Conservation (phyloP, 495 filamentous ascomycete species). For the Neurospora sp. region DNA sequence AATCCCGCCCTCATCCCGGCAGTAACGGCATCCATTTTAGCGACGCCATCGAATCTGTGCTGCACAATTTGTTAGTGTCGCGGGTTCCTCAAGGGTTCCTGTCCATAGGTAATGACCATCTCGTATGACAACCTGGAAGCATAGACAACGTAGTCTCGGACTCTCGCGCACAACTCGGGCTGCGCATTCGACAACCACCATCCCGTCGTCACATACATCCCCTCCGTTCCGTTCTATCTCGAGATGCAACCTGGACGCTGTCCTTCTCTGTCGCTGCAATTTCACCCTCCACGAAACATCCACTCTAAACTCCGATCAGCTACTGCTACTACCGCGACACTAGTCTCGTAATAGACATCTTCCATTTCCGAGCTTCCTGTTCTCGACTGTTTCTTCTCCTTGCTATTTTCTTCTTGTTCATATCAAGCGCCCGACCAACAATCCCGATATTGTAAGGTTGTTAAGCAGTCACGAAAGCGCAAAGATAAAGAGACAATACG, state of each 20-base stretch:
- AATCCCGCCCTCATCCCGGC: neutral
- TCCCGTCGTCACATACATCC: neutral
- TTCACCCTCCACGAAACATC: neutral
- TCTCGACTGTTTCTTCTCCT: neutral
- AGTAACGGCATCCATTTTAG: neutral
- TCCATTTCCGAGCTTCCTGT: neutral
- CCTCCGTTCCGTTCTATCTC: neutral
- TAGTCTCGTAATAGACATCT: neutral
- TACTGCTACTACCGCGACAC: neutral
- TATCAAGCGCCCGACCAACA: neutral
- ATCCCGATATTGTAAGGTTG: neutral
- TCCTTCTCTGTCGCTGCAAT: neutral
- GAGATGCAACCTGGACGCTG: neutral
- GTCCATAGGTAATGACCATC: neutral
- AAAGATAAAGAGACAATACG: neutral
- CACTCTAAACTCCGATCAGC: neutral
- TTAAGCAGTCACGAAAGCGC: neutral
- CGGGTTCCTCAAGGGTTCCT: neutral
- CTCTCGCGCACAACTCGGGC: neutral
- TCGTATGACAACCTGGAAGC: neutral
- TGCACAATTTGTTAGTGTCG: neutral
- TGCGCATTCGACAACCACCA: neutral
- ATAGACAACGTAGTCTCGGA: neutral
- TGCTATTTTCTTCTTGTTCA: neutral
- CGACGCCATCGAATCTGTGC: neutral